phyloP scores from a whole-genome alignment of 345 rosid genomes.

The Schrenkiella parvula region DNA sequence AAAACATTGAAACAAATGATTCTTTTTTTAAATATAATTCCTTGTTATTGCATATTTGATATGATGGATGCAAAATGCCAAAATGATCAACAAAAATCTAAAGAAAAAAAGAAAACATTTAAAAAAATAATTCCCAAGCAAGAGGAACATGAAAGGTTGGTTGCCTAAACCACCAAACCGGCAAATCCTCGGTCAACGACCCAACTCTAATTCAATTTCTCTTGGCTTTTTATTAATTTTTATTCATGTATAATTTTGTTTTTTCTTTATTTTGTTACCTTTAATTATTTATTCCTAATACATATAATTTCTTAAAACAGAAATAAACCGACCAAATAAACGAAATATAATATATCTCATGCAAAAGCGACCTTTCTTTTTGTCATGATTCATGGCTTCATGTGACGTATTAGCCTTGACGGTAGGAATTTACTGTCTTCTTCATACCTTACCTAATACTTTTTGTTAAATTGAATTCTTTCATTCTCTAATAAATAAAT shows the following conservation, averaged over 20 bases:
- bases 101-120: background rate
- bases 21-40: background rate
- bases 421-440: constrained; percentile 20
- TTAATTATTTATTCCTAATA: background rate
- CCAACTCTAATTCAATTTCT: background rate
- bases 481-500: background rate
- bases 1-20: background rate
- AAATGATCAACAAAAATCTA: background rate
- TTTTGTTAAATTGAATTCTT: background rate
- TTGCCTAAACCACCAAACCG: constrained; percentile 15
- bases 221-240: background rate
- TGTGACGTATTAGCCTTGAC: background rate
- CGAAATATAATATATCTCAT: background rate
- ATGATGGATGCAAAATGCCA: too few species aligned
- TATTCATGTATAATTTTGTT: background rate
- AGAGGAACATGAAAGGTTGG: constrained; percentile 7
- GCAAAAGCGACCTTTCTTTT: background rate
- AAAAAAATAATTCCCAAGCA: background rate
- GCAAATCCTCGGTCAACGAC: background rate
- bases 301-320: background rate
- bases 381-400: background rate
- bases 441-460: constrained; percentile 12
- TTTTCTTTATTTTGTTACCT: background rate
- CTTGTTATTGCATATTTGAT: too few species aligned
- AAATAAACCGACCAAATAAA: constrained; percentile 18